These are phyloP conservation scores for Aureobasidium uvarum DNA, from an alignment of 2,329 filamentous ascomycete genomes.

Conservation along the genomic window DNA sequence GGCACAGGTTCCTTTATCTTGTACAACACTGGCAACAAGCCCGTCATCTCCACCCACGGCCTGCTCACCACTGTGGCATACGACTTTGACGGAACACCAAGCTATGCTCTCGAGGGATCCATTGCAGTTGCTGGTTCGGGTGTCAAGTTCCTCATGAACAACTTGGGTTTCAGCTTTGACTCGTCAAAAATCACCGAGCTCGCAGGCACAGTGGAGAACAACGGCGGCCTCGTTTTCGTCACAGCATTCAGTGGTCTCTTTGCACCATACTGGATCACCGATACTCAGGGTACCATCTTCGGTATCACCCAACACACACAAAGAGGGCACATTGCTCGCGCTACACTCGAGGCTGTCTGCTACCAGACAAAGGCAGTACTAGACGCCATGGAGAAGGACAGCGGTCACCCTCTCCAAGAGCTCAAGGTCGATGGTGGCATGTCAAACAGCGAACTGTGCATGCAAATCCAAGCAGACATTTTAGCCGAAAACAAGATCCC, in stretches of 20 bases:
- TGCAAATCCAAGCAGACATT: conserved; percentile 88
- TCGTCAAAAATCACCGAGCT: conserved; percentile 64
- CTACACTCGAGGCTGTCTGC: conserved; percentile 86
- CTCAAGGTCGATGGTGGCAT: conserved; percentile 87
- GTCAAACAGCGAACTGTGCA: conserved; percentile 82
- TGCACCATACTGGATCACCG: conserved; percentile 92
- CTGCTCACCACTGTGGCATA: conserved; percentile 85
- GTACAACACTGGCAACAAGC: conserved; percentile 82
- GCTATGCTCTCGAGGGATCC: conserved; percentile 77
- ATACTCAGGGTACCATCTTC: conserved; percentile 80
- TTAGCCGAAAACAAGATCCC: conserved; percentile 64
- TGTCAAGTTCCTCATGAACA: conserved; percentile 57
- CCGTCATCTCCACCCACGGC: conserved; percentile 80
- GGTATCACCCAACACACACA: conserved; percentile 64
- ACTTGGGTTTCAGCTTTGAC: conserved; percentile 63
- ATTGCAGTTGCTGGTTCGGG: conserved; percentile 76
- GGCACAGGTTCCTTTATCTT: conserved; percentile 83
- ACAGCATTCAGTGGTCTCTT: conserved; percentile 90
- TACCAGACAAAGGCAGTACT: conserved; percentile 92
- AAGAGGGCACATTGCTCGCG: conserved; percentile 81
- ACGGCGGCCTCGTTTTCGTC: conserved; percentile 79
- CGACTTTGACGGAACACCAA: conserved; percentile 68
- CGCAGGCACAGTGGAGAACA: conserved; percentile 66
- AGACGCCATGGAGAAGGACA: conserved; percentile 87
- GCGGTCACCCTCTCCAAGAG: conserved; percentile 68